A percentile compares a stretch with the other conserved stretches of the same genome.
Evolutionary conservation across 768 basidiomycete genomes (phyloP).

Genomic region (Hypholoma sublateritium): DNA sequence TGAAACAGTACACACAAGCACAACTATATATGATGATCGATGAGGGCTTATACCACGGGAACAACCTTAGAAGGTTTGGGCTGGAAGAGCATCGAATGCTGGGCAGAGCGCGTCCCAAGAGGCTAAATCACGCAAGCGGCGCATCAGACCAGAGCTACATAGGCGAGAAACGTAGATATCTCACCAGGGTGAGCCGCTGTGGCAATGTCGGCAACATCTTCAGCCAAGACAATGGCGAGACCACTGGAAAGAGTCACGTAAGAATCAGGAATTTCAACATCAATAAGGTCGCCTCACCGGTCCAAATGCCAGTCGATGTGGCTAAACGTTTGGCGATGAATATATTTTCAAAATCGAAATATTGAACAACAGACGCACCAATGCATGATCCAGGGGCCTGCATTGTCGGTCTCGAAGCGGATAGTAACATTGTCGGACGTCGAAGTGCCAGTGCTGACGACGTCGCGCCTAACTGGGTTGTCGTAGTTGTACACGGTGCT

Average conservation of each 20-base stretch:
- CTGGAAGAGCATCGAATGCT: slow-evolving; percentile 18
- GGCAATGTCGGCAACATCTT: slow-evolving; percentile 25
- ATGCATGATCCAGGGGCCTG: slow-evolving; percentile 50
- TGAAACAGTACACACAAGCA: too few species aligned
- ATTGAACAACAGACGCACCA: slow-evolving; percentile 19
- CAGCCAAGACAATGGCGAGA: slow-evolving; percentile 36
- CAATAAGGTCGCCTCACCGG: slow-evolving; percentile 20
- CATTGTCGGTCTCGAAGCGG: slow-evolving; percentile 62
- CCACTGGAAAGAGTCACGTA: slow-evolving; percentile 26
- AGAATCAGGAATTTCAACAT: too few species aligned
- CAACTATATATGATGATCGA: too few species aligned
- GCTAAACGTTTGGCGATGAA: slow-evolving; percentile 10
- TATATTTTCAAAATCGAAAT: background rate
- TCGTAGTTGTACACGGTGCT: slow-evolving; percentile 35
- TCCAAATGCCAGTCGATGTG: slow-evolving; percentile 50
- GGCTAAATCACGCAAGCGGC: slow-evolving; percentile 8
- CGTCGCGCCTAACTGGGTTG: slow-evolving; percentile 49
- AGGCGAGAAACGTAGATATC: background rate
- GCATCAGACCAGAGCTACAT: background rate
- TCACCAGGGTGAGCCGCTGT: slow-evolving; percentile 20
- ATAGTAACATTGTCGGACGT: slow-evolving; percentile 43
- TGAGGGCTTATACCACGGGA: too few species aligned
- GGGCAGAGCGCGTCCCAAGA: slow-evolving; percentile 36
- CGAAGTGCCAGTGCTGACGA: slow-evolving; percentile 29
- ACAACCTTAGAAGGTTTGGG: slow-evolving; percentile 3